Conservation (phyloP, 2,329 filamentous ascomycete species). For the Arthrobotrys sinensis region DNA sequence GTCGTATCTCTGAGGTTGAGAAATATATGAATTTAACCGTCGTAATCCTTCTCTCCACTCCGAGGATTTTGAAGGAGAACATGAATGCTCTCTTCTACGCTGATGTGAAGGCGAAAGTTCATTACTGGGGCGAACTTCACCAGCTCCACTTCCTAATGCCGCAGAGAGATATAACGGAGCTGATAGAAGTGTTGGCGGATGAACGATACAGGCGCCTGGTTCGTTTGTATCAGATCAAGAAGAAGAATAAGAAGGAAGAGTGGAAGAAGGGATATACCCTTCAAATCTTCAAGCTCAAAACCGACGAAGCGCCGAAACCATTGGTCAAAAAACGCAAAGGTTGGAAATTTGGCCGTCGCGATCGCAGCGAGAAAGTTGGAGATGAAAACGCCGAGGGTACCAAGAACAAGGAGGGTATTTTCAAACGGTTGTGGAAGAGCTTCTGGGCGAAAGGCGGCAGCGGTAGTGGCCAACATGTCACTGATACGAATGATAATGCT, state of each 20-base stretch:
- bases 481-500: background rate
- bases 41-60: background rate
- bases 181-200: background rate
- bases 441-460: background rate
- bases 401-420: background rate
- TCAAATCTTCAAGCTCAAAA: background rate
- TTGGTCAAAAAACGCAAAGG: background rate
- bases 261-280: conserved; percentile 3
- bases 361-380: background rate
- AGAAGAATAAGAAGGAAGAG: background rate
- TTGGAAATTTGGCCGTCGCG: background rate
- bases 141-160: conserved; percentile 23
- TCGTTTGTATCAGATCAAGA: background rate
- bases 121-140: conserved; percentile 35
- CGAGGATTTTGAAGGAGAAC: background rate
- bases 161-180: background rate
- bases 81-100: background rate
- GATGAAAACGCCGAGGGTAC: background rate
- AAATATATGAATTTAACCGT: background rate
- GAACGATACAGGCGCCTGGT: conserved; percentile 17
- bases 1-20: conserved; percentile 7
- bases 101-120: conserved; percentile 25
- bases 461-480: background rate
- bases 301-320: background rate
- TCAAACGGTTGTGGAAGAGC: background rate